Evolutionary conservation across 176 grass and related monocot genomes (phyloP), one percentile per base, ranked within the genome.

Genomic region (Miscanthus lutarioriparius): DNA sequence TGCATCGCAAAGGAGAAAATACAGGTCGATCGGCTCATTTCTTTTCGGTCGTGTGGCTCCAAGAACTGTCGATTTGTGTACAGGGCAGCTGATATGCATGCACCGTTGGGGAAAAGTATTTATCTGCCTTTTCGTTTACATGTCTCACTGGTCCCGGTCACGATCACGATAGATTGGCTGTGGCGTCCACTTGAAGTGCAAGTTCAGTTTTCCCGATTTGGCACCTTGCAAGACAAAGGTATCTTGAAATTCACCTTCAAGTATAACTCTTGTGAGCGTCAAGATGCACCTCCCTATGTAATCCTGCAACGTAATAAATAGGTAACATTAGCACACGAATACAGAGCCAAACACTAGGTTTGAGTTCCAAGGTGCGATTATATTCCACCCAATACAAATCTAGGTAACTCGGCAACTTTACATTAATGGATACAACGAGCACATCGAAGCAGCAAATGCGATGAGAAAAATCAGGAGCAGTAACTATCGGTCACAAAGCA

Each of bases 251-350:
- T 98, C 93, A 11, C 93, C 91, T 92, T 98, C 96, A 23, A 95
- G 56, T 78, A 98, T 79, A 19, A 92, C 96, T 47, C 86, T 94
- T 30, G 92, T 98, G 13, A 98, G 88, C 17, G 96, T 98, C 93
- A 98, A 87, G 79, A 95, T 98, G 87, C 96, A 98, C 81, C 96
- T 95, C 37, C 96, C 96, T 47, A 98, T 85, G 66, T 94, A 93
- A 84, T 95, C 96, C 96, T 98, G 73, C 0, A 75, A 88, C 77
- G 58, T 59, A 59, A 40, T 61, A 65, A 67, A 22, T 12, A n/a
- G 44, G 49, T 56, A 59, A 35, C 51, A 26, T 82, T 76, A 80
- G 69, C 25, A 33, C 16, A 28, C 14, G 2, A 79, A 54, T 65
- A 51, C 78, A 83, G 15, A 13, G 75, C 43, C 17, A 75, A 13